phyloP scores from a whole-genome alignment of 2,329 filamentous ascomycete species.

The Epichloe gansuensis region DNA sequence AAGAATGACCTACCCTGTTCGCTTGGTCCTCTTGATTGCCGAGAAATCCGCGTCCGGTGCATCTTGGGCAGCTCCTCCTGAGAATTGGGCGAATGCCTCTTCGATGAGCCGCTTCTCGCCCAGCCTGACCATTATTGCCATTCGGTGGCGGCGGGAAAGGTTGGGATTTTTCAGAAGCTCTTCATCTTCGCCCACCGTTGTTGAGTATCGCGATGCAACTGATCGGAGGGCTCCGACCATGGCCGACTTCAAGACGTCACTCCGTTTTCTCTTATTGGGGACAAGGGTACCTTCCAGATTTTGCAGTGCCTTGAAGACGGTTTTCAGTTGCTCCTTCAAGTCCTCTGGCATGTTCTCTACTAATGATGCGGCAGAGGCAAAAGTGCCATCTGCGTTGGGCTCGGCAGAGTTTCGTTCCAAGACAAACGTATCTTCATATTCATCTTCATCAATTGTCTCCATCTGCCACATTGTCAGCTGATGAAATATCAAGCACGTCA shows the following conservation, averaged over 20 bases:
- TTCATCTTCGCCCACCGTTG: slow-evolving; percentile 28
- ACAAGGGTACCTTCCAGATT: slow-evolving; percentile 30
- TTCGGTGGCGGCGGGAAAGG: slow-evolving; percentile 29
- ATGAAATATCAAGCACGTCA: neutral
- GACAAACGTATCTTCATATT: slow-evolving; percentile 65
- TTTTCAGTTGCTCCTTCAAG: slow-evolving; percentile 38
- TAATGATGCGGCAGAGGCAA: slow-evolving; percentile 21
- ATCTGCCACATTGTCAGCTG: slow-evolving; percentile 21
- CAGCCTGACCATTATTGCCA: slow-evolving; percentile 54
- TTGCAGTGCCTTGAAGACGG: slow-evolving; percentile 34
- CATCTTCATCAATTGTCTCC: slow-evolving; percentile 43
- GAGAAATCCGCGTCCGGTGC: slow-evolving; percentile 11
- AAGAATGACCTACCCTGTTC: slow-evolving; percentile 8
- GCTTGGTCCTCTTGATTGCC: slow-evolving; percentile 19
- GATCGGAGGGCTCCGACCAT: slow-evolving; percentile 26
- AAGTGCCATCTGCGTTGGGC: slow-evolving; percentile 34
- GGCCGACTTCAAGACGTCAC: slow-evolving; percentile 30
- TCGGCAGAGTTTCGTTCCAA: slow-evolving; percentile 44
- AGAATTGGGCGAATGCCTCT: slow-evolving; percentile 31
- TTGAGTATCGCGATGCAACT: slow-evolving; percentile 29
- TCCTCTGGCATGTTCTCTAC: slow-evolving; percentile 35
- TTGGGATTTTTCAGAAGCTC: slow-evolving; percentile 19
- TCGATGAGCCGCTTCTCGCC: slow-evolving; percentile 59
- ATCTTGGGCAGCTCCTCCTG: slow-evolving; percentile 13
- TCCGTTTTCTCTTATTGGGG: slow-evolving; percentile 36